Percentiles rank a stretch among this genome's conserved stretches.
These are phyloP conservation scores for Dactylellina sp. DNA, from an alignment of 2,329 filamentous ascomycete genomes.

Conservation along the genomic window DNA sequence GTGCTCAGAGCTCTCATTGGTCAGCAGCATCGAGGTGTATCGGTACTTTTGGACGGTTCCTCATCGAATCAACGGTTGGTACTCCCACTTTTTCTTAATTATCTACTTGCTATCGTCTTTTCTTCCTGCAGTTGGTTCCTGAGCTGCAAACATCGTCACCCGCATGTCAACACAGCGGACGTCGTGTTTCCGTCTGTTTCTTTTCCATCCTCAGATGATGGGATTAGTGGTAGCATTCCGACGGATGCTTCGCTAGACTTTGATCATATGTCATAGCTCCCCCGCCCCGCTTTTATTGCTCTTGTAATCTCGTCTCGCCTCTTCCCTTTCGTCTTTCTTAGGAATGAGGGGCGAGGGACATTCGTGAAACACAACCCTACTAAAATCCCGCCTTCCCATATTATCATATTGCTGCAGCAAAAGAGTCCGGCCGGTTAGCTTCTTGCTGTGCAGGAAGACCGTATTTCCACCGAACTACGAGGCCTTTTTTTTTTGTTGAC, in stretches of 20 bases:
- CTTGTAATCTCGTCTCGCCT: conserved; percentile 43
- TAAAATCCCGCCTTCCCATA: conserved; percentile 52
- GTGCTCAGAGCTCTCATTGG: conserved; percentile 42
- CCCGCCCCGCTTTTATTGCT: conserved; percentile 47
- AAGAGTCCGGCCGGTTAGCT: conserved; percentile 19
- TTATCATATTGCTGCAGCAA: conserved; percentile 26
- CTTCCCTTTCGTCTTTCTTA: neutral
- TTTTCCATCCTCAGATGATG: too few species aligned
- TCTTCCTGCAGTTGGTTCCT: conserved; percentile 34
- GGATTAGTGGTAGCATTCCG: conserved; percentile 33
- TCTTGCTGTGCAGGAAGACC: neutral
- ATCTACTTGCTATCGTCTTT: conserved; percentile 12
- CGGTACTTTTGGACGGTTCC: conserved; percentile 20
- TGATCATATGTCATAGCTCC: conserved; percentile 42
- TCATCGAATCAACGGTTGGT: conserved; percentile 47
- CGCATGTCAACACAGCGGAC: conserved; percentile 24
- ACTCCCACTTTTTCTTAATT: conserved; percentile 17
- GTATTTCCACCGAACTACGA: conserved; percentile 39
- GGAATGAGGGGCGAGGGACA: conserved; percentile 40
- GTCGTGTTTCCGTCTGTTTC: conserved; percentile 31
- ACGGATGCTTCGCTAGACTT: conserved; percentile 17
- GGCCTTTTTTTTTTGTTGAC: conserved; percentile 25
- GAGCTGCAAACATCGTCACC: conserved; percentile 36
- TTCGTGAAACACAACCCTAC: conserved; percentile 49
- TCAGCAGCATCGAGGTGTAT: conserved; percentile 1